Percentiles rank a stretch among this genome's conserved stretches.
Evolutionary conservation across 2,329 filamentous ascomycete genomes (phyloP).

Genomic region (Cercospora citrullina): DNA sequence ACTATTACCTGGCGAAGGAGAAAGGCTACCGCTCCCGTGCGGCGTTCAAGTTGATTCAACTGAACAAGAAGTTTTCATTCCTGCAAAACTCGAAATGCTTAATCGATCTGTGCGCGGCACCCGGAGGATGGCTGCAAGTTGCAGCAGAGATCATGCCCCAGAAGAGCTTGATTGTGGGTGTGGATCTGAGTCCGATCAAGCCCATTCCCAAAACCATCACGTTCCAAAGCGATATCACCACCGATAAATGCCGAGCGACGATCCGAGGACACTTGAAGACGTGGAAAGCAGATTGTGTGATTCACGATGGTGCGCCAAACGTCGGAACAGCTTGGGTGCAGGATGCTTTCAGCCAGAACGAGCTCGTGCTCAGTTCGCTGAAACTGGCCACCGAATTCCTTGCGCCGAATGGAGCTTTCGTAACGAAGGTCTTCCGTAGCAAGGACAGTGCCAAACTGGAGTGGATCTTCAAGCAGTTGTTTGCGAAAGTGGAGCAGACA

Average conservation of each 20-base stretch:
- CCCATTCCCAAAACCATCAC: conserved; percentile 90
- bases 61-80: conserved; percentile 99
- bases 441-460: conserved; percentile 95
- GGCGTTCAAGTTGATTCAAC: conserved; percentile 95
- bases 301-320: conserved; percentile 96
- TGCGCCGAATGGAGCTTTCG: conserved; percentile 83
- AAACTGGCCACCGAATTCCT: conserved; percentile 94
- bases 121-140: conserved; percentile 96
- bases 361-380: conserved; percentile 84
- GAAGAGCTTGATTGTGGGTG: conserved; percentile 86
- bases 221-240: conserved; percentile 97
- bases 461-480: conserved; percentile 98
- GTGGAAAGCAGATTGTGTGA: conserved; percentile 91
- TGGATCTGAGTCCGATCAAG: conserved; percentile 94
- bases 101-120: conserved; percentile 95
- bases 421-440: conserved; percentile 95
- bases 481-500: conserved; percentile 91
- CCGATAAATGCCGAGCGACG: conserved; percentile 89
- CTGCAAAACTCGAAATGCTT: conserved; percentile 94
- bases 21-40: conserved; percentile 95
- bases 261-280: conserved; percentile 89
- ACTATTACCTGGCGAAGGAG: conserved; percentile 98
- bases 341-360: conserved; percentile 96
- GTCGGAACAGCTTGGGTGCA: conserved; percentile 98
- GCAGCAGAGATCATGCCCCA: conserved; percentile 92